Evolutionary conservation across 2,329 filamentous ascomycete genomes (phyloP).

Genomic region (Botryosphaeria dothidea): DNA sequence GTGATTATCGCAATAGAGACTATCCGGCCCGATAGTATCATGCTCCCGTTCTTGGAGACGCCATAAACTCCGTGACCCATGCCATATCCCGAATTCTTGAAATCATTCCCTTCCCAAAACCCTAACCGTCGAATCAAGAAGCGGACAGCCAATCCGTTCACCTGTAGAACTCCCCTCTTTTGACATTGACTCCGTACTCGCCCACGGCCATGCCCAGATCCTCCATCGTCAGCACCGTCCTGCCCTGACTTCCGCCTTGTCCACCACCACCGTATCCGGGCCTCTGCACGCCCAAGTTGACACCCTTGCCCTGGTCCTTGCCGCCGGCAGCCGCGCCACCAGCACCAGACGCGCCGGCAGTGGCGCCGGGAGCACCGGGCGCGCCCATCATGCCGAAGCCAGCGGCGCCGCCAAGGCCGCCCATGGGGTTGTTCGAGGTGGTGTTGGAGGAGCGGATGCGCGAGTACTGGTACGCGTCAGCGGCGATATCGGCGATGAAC

Average conservation of each 20-base stretch:
- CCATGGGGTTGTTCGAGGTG: slow-evolving; percentile 88
- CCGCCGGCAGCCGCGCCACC: slow-evolving; percentile 26
- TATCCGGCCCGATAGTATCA: background rate
- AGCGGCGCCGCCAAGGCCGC: slow-evolving; percentile 74
- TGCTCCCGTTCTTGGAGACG: background rate
- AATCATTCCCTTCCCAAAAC: background rate
- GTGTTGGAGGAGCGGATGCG: slow-evolving; percentile 93
- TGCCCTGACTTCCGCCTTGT: slow-evolving; percentile 82
- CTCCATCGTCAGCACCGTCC: slow-evolving; percentile 97
- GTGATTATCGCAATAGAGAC: background rate
- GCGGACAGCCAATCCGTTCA: slow-evolving; percentile 40
- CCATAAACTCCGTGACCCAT: slow-evolving; percentile 5
- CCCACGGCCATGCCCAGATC: slow-evolving; percentile 97
- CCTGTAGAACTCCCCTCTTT: slow-evolving; percentile 95
- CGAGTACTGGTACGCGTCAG: slow-evolving; percentile 96
- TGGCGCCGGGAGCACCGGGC: slow-evolving; percentile 53
- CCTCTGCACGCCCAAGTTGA: slow-evolving; percentile 50
- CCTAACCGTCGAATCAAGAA: background rate
- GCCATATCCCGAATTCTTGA: slow-evolving; percentile 1
- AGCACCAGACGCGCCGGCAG: slow-evolving; percentile 46
- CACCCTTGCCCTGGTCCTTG: slow-evolving; percentile 49
- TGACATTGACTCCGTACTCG: slow-evolving; percentile 97
- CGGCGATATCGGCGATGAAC: slow-evolving; percentile 95
- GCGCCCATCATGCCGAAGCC: slow-evolving; percentile 67
- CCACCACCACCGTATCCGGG: slow-evolving; percentile 74